These are phyloP conservation scores for Dipteronia sinensis DNA, from an alignment of 345 rosid genomes.

Conservation along the genomic window DNA sequence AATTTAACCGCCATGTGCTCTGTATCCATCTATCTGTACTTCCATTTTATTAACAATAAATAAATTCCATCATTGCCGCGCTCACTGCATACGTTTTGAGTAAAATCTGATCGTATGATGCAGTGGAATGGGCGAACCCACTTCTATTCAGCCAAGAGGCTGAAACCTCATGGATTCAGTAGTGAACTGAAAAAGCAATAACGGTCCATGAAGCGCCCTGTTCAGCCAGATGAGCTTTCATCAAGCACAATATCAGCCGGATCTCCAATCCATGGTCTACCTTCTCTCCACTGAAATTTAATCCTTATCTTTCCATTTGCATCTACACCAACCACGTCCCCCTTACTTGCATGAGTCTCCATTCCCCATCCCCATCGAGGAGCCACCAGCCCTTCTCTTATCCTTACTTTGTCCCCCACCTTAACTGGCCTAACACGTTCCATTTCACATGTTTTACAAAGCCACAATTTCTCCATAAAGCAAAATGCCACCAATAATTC, in stretches of 20 bases:
- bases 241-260: slow-evolving; percentile 89
- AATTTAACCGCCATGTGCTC: slow-evolving; percentile 14
- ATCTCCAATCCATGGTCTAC: slow-evolving; percentile 94
- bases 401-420: slow-evolving; percentile 76
- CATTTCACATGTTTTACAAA: slow-evolving; percentile 87
- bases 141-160: neutral
- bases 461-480: slow-evolving; percentile 91
- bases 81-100: slow-evolving; percentile 3
- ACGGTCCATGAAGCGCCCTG: neutral
- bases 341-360: slow-evolving; percentile 97
- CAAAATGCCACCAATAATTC: slow-evolving; percentile 86
- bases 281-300: slow-evolving; percentile 96
- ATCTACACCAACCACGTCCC: slow-evolving; percentile 87
- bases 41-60: slow-evolving; percentile 35
- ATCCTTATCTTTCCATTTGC: slow-evolving; percentile 92
- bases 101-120: neutral
- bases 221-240: slow-evolving; percentile 39
- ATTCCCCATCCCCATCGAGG: slow-evolving; percentile 99
- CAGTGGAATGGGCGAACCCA: slow-evolving; percentile 12
- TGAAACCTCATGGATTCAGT: neutral
- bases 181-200: slow-evolving; percentile 8
- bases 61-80: neutral
- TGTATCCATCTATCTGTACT: slow-evolving; percentile 26
- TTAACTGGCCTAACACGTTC: slow-evolving; percentile 70
- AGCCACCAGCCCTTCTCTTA: slow-evolving; percentile 66